phyloP scores from a whole-genome alignment of 352 stramenopile species.

The Globisporangium canariense region DNA sequence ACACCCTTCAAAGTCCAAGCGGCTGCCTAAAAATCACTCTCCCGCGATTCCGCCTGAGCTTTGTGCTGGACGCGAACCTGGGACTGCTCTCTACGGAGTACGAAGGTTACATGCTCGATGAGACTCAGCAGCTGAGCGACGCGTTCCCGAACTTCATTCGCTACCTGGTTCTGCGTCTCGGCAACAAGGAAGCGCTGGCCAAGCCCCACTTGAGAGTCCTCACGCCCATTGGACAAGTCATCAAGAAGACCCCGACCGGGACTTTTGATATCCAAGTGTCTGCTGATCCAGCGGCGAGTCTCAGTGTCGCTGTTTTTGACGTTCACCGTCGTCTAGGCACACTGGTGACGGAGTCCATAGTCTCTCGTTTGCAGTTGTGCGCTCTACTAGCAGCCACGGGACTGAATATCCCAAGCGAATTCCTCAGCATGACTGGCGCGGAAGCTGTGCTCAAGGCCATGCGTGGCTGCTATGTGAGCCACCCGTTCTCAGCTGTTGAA shows the following conservation, averaged over 20 bases:
- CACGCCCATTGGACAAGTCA: constrained; percentile 27
- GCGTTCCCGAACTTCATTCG: constrained; percentile 34
- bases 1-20: constrained; percentile 20
- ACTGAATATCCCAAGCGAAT: constrained; percentile 22
- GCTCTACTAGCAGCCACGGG: constrained; percentile 31
- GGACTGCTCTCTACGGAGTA: constrained; percentile 32
- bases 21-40: constrained; percentile 32
- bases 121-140: constrained; percentile 34
- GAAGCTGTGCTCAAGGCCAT: constrained; percentile 40
- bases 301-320: constrained; percentile 26
- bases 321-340: constrained; percentile 25
- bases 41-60: constrained; percentile 34
- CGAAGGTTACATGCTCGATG: constrained; percentile 32
- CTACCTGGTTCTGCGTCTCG: constrained; percentile 30
- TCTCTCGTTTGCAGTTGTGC: constrained; percentile 35
- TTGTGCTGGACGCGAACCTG: constrained; percentile 21
- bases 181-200: constrained; percentile 15
- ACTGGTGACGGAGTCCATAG: constrained; percentile 33
- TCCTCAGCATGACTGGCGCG: constrained; percentile 39
- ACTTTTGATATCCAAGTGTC: constrained; percentile 20
- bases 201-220: constrained; percentile 24
- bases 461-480: constrained; percentile 29
- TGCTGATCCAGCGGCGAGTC: constrained; percentile 3
- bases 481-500: constrained; percentile 27
- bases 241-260: constrained; percentile 1